Percentiles rank a stretch among this genome's conserved stretches.
Conservation (phyloP, 306 rosid genomes). For the Casuarina cunninghamiana region DNA sequence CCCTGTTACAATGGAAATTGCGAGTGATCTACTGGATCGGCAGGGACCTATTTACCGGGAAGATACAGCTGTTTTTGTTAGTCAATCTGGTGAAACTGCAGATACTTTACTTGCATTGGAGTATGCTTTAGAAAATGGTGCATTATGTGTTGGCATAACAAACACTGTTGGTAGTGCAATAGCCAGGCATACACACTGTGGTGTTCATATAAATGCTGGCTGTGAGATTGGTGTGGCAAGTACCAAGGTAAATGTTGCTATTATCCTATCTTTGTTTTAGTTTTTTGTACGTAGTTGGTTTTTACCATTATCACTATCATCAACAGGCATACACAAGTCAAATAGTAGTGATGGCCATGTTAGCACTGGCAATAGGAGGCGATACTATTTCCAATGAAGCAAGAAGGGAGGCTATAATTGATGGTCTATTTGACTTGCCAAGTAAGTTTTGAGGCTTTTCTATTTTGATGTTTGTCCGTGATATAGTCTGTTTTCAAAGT, state of each 20-base stretch:
- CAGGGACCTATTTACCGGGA: slow-evolving; percentile 95
- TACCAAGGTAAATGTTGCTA: slow-evolving; percentile 73
- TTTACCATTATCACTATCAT: slow-evolving; percentile 12
- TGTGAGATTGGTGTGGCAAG: slow-evolving; percentile 99
- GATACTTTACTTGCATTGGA: slow-evolving; percentile 88
- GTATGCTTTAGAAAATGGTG: slow-evolving; percentile 94
- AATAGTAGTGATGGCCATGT: slow-evolving; percentile 98
- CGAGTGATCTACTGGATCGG: slow-evolving; percentile 95
- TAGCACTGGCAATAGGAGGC: slow-evolving; percentile 91
- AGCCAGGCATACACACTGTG: slow-evolving; percentile 95
- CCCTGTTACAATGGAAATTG: slow-evolving; percentile 98
- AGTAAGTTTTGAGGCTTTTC: slow-evolving; percentile 51
- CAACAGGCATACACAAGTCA: slow-evolving; percentile 95
- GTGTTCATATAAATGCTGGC: slow-evolving; percentile 97
- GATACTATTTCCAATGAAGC: slow-evolving; percentile 82
- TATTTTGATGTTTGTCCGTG: slow-evolving; percentile 17
- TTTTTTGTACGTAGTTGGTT: slow-evolving; percentile 22
- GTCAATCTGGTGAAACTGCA: slow-evolving; percentile 99
- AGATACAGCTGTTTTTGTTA: slow-evolving; percentile 95
- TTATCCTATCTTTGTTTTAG: slow-evolving; percentile 14
- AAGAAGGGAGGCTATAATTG: slow-evolving; percentile 85
- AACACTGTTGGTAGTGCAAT: slow-evolving; percentile 94
- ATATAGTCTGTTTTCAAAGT: slow-evolving; percentile 13
- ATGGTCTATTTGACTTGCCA: slow-evolving; percentile 87
- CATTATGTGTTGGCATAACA: slow-evolving; percentile 94